Evolutionary conservation across 2,329 filamentous ascomycete genomes (phyloP).

Genomic region (Tricladium varicosporioides): DNA sequence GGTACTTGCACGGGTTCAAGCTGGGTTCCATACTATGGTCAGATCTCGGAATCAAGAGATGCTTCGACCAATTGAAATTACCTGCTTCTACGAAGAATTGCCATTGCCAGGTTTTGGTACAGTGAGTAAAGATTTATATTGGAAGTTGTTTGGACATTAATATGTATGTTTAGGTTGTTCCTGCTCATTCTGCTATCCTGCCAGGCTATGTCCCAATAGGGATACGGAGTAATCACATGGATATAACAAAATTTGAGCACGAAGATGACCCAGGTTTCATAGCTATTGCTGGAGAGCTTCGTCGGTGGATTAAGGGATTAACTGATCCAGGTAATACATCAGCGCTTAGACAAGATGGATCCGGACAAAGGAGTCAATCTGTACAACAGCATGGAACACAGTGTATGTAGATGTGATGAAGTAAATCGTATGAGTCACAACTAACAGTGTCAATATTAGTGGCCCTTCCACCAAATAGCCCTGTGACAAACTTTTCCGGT

Average conservation of each 20-base stretch:
- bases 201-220: constrained; percentile 28
- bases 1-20: constrained; percentile 27
- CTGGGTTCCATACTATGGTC: constrained; percentile 31
- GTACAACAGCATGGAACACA: background rate
- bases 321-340: background rate
- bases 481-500: background rate
- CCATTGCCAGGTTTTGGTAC: constrained; percentile 24
- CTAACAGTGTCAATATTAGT: background rate
- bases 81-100: constrained; percentile 38
- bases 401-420: background rate
- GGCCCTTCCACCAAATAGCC: background rate
- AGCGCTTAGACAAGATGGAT: background rate
- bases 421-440: background rate
- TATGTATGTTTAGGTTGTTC: constrained; percentile 17
- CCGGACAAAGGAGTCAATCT: background rate
- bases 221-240: constrained; percentile 36
- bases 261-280: constrained; percentile 18
- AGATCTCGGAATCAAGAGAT: constrained; percentile 14
- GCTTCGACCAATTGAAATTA: constrained; percentile 26
- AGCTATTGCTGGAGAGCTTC: constrained; percentile 7
- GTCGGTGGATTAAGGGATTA: constrained; percentile 3
- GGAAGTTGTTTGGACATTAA: background rate
- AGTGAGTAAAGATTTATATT: background rate
- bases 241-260: constrained; percentile 35
- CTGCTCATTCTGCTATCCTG: constrained; percentile 34